Evolutionary conservation across 495 filamentous ascomycete genomes (phyloP).

Genomic region (Talaromyces stipitatus): DNA sequence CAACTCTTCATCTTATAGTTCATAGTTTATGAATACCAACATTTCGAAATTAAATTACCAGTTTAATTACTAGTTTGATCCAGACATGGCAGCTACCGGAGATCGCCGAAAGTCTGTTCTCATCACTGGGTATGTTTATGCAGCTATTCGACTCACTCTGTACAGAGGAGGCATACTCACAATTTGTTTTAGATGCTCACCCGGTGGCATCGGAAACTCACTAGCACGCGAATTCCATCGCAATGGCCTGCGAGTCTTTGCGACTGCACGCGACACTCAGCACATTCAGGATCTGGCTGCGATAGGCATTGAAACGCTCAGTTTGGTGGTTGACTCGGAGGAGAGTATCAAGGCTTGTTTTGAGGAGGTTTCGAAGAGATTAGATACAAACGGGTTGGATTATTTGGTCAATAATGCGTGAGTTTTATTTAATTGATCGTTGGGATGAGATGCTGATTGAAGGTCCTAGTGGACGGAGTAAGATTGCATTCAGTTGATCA

Average conservation of each 20-base stretch:
- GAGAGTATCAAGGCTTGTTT: constrained; percentile 39
- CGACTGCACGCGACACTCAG: constrained; percentile 46
- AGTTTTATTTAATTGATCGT: constrained; percentile 9
- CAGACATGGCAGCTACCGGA: constrained; percentile 7
- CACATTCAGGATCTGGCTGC: constrained; percentile 38
- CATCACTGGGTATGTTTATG: constrained; percentile 35
- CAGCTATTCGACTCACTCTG: not conserved
- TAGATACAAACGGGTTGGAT: constrained; percentile 41
- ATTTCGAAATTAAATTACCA: not conserved
- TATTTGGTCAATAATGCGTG: constrained; percentile 58
- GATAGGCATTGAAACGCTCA: constrained; percentile 46
- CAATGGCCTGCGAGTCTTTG: constrained; percentile 45
- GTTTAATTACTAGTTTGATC: not conserved
- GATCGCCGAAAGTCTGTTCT: constrained; percentile 36
- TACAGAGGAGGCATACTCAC: too few relatives aligned
- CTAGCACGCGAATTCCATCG: constrained; percentile 49
- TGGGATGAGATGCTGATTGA: not conserved
- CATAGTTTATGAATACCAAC: not conserved
- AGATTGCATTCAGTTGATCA: not conserved
- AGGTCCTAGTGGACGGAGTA: constrained; percentile 30
- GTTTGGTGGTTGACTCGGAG: constrained; percentile 41
- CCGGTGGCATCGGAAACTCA: constrained; percentile 52
- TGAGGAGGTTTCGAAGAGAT: constrained; percentile 31
- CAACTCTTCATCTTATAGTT: not conserved
- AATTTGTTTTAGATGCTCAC: constrained; percentile 47